Percentiles rank a stretch among this genome's conserved stretches.
Evolutionary conservation across 495 filamentous ascomycete genomes (phyloP).

Genomic region (Penicillium samsonianum): DNA sequence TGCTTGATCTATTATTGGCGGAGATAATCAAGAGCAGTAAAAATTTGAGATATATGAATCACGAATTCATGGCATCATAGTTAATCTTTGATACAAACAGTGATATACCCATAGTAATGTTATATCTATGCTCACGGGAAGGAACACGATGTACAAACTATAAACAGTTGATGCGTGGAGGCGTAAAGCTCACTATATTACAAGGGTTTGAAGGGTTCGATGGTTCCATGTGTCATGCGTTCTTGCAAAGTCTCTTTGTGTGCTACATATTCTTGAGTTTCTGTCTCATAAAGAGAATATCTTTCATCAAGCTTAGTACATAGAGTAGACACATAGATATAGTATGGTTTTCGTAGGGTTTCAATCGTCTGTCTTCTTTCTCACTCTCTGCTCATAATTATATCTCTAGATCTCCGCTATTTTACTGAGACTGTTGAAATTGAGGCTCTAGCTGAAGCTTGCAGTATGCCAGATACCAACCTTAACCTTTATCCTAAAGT

Average conservation of each 20-base stretch:
- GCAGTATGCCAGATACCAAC: background rate
- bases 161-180: too few relatives aligned
- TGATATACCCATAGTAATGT: too few relatives aligned
- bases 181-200: background rate
- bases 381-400: background rate
- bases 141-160: too few relatives aligned
- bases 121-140: too few relatives aligned
- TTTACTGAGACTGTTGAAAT: background rate
- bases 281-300: background rate
- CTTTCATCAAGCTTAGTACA: background rate
- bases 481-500: background rate
- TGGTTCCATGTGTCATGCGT: background rate
- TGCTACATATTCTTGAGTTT: background rate
- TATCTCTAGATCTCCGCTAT: background rate
- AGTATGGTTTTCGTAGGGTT: background rate
- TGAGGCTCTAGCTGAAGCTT: fast-evolving
- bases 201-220: background rate
- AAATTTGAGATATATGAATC: background rate
- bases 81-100: too few relatives aligned
- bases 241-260: background rate
- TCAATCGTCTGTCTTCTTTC: background rate
- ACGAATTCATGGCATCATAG: background rate
- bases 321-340: background rate
- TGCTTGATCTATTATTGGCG: background rate
- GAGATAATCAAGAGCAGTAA: too few relatives aligned